A percentile compares a stretch with the other conserved stretches of the same genome.
Conservation (phyloP, 345 rosid species). For the Microthlaspi erraticum region DNA sequence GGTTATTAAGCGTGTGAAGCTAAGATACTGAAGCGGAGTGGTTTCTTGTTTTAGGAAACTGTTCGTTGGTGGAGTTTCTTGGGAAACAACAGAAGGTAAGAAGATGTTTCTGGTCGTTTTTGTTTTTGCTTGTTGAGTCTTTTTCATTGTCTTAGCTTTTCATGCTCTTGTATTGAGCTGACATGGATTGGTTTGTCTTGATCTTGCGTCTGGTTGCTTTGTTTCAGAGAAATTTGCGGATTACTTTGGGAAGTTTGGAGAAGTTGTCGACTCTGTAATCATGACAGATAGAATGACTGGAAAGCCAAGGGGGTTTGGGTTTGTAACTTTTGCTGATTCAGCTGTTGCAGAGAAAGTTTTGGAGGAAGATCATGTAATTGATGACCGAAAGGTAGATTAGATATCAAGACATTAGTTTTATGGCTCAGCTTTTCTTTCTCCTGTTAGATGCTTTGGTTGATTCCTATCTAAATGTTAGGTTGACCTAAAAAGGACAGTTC, state of each 20-base stretch:
- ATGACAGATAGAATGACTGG: constrained; percentile 65
- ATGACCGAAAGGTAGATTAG: constrained; percentile 59
- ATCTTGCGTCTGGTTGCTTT: constrained; percentile 17
- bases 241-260: constrained; percentile 70
- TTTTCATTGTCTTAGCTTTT: constrained; percentile 13
- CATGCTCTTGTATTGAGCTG: constrained; percentile 14
- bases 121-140: not conserved
- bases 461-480: constrained; percentile 36
- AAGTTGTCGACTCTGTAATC: constrained; percentile 58
- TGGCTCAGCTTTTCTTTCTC: constrained; percentile 11
- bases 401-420: not conserved
- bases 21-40: constrained; percentile 29
- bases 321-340: constrained; percentile 62
- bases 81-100: constrained; percentile 64
- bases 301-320: constrained; percentile 71
- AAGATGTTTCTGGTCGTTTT: constrained; percentile 8
- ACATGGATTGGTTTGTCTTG: constrained; percentile 4
- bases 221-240: constrained; percentile 52
- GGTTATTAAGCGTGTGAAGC: not conserved
- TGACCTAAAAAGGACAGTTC: constrained; percentile 69
- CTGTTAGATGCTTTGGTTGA: constrained; percentile 21
- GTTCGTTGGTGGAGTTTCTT: constrained; percentile 73
- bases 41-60: constrained; percentile 58
- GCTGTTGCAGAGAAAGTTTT: constrained; percentile 57
- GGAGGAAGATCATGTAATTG: constrained; percentile 61